Evolutionary conservation across 2,329 filamentous ascomycete species (phyloP), one percentile per base, ranked within the genome.

Genomic region (Incumbomyces lentus): DNA sequence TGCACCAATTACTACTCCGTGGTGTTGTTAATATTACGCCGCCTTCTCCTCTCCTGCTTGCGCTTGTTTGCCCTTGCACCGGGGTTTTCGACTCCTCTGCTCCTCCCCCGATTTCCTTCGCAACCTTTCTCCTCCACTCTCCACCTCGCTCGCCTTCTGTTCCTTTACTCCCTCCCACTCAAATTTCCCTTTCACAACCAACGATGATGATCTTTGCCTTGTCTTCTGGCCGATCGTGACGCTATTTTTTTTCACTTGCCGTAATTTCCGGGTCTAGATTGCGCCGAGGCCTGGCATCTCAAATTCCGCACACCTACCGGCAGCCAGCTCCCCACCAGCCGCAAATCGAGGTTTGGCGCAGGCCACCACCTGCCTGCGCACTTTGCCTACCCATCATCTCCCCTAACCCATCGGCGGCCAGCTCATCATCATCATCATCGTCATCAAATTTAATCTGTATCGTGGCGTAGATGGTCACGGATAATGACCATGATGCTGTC

Each of bases 51-150:
- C 43, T 46, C 43, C 30, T 29, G 18, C 8, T 29, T n/a, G 7
- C 33, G 12, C 32, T 36, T 26, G 34, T 14, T 14, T 18, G 18
- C 32, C n/a, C 32, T 29, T 16, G n/a, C 30, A 17, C 32, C 42
- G n/a, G 29, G 31, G 6, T 22, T n/a, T 38, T 17, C 34, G 34
- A 26, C 26, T 40, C 36, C 43, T 46, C 34, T 46, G 34, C 43
- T 46, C 36, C 44, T 40, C 37, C 44, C 37, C 22, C 30, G 35
- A 40, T 30, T 46, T 46, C 44, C 19, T 32, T 38, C 38, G 43
- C 42, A 45, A 45, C 33, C 42, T 45, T 34, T 48, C 45, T 42
- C 45, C 37, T 47, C 45, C 45, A 18, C 45, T 37, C 36, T 22
- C 39, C 44, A 43, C 35, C 45, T 44, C 29, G 35, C 26, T 47